Percentiles rank a stretch among this genome's conserved stretches.
Conservation (phyloP, 805 yeast genomes). For the Candida caryicola region DNA sequence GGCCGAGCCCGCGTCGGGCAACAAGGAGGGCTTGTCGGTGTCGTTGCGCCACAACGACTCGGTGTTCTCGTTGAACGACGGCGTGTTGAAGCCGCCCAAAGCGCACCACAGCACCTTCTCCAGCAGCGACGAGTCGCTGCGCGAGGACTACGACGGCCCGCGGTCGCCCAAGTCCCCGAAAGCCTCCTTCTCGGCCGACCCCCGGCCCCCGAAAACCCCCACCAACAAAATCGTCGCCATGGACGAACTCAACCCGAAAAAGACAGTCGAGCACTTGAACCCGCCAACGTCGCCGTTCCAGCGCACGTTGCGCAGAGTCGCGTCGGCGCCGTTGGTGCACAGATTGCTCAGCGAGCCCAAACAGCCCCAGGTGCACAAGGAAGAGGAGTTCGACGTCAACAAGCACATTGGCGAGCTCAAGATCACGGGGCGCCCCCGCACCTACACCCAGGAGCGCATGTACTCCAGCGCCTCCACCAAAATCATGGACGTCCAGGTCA, state of each 20-base stretch:
- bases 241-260: not conserved
- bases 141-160: constrained; percentile 1
- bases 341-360: constrained; percentile 25
- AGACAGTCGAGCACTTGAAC: constrained; percentile 1
- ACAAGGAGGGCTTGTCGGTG: constrained; percentile 26
- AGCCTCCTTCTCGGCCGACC: not conserved
- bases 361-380: constrained; percentile 15
- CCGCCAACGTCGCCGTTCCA: constrained; percentile 28
- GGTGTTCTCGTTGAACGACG: constrained; percentile 24
- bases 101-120: constrained; percentile 11
- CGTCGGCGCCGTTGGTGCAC: constrained; percentile 74
- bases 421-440: constrained; percentile 34
- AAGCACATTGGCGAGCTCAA: constrained; percentile 46
- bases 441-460: constrained; percentile 49
- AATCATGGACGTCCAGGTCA: constrained; percentile 73
- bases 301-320: constrained; percentile 63
- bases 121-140: constrained; percentile 10
- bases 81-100: constrained; percentile 22
- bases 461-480: constrained; percentile 75
- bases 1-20: constrained; percentile 16
- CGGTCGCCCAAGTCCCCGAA: constrained; percentile 6
- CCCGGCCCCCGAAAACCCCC: constrained; percentile 5
- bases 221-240: constrained; percentile 1
- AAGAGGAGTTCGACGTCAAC: constrained; percentile 42
- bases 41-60: constrained; percentile 41